Evolutionary conservation across 2,329 filamentous ascomycete species (phyloP).

Genomic region (Exophiala sideris): DNA sequence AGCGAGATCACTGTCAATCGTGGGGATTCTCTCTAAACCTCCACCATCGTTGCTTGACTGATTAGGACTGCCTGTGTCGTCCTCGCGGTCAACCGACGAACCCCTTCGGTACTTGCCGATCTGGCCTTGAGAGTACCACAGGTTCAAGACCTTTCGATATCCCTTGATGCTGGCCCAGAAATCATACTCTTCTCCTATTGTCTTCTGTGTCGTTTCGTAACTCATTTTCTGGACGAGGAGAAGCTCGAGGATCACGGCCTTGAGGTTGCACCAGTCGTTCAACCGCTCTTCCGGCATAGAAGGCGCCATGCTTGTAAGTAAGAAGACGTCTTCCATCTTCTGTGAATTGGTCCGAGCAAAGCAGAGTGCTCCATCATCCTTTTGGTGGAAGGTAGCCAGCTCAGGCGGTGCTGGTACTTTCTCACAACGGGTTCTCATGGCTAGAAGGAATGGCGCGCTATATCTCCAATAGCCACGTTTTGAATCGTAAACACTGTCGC

Average conservation of each 20-base stretch:
- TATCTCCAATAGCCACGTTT: slow-evolving; percentile 29
- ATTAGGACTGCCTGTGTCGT: background rate
- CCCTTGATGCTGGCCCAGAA: slow-evolving; percentile 12
- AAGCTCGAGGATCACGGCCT: slow-evolving; percentile 9
- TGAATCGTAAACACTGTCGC: slow-evolving; percentile 25
- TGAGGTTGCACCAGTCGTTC: slow-evolving; percentile 11
- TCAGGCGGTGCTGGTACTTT: background rate
- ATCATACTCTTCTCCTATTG: slow-evolving; percentile 12
- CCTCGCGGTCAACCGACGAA: background rate
- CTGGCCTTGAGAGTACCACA: slow-evolving; percentile 13
- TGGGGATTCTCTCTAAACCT: background rate
- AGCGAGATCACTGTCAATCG: background rate
- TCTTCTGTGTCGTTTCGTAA: slow-evolving; percentile 1
- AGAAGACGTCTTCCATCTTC: slow-evolving; percentile 3
- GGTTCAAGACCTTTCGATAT: slow-evolving; percentile 6
- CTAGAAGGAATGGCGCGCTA: slow-evolving; percentile 16
- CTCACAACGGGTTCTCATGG: slow-evolving; percentile 8
- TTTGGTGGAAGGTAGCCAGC: background rate
- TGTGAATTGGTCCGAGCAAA: slow-evolving; percentile 19
- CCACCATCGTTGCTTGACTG: background rate
- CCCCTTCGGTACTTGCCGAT: slow-evolving; percentile 2
- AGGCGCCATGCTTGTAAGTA: background rate
- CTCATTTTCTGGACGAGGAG: slow-evolving; percentile 11
- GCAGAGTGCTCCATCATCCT: background rate
- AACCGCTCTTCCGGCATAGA: slow-evolving; percentile 2